Evolutionary conservation across 2,329 filamentous ascomycete species (phyloP).

Genomic region (Graphilbum ipis-grandicollis): DNA sequence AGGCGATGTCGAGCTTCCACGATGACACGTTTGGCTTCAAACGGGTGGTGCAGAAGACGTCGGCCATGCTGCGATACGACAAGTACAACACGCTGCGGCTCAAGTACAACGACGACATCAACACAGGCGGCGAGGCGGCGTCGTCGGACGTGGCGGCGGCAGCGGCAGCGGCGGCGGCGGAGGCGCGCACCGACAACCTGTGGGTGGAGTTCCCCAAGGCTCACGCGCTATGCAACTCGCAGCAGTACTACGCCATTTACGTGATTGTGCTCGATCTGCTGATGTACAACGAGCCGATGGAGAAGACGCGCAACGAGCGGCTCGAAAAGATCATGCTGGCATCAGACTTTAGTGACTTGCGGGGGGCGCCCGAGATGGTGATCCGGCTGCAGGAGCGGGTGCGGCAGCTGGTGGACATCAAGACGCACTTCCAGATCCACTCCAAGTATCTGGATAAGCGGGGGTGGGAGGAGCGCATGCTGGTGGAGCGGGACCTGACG

Average conservation of each 20-base stretch:
- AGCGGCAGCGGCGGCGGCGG: constrained; percentile 16
- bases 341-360: constrained; percentile 93
- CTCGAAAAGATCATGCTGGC: constrained; percentile 98
- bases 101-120: constrained; percentile 92
- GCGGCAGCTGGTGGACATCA: constrained; percentile 87
- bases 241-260: constrained; percentile 95
- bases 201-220: constrained; percentile 95
- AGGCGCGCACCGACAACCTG: constrained; percentile 83
- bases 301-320: constrained; percentile 91
- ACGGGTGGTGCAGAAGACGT: constrained; percentile 90
- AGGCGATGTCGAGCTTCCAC: constrained; percentile 95
- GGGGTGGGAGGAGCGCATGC: constrained; percentile 78
- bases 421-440: constrained; percentile 87
- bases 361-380: constrained; percentile 86
- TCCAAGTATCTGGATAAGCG: constrained; percentile 70
- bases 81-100: constrained; percentile 95
- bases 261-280: constrained; percentile 93
- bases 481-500: constrained; percentile 77
- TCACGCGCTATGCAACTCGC: constrained; percentile 87
- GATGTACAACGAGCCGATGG: constrained; percentile 87
- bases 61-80: constrained; percentile 83
- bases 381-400: constrained; percentile 82
- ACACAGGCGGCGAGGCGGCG: constrained; percentile 32
- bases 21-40: constrained; percentile 95
- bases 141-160: not conserved